A percentile compares a stretch with the other conserved stretches of the same genome.
These are phyloP conservation scores for Colletotrichum salicis DNA, from an alignment of 2,329 filamentous ascomycete species.

Conservation along the genomic window DNA sequence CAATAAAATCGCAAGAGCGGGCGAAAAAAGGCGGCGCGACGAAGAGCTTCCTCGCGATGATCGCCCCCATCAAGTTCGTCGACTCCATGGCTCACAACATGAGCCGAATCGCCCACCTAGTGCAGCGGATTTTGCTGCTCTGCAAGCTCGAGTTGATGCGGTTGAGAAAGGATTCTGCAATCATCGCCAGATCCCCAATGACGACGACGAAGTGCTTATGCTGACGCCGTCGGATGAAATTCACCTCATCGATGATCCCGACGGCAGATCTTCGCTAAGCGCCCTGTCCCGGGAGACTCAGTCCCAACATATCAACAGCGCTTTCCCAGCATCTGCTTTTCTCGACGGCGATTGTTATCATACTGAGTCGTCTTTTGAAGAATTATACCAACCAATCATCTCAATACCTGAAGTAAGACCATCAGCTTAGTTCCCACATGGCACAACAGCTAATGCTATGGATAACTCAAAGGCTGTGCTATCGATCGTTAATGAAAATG, in stretches of 20 bases:
- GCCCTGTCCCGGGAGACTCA: neutral
- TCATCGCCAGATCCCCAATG: neutral
- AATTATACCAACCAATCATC: neutral
- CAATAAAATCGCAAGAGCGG: neutral
- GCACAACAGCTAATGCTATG: neutral
- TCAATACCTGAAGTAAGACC: neutral
- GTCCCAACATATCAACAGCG: neutral
- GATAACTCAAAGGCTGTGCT: neutral
- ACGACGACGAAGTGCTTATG: neutral
- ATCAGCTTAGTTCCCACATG: neutral
- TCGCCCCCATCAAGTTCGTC: neutral
- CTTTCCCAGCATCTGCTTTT: neutral
- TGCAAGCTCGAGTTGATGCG: neutral
- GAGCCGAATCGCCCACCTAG: neutral
- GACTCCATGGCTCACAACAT: neutral
- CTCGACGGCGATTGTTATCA: neutral
- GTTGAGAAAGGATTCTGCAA: neutral
- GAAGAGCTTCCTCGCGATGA: neutral
- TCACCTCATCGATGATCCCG: neutral
- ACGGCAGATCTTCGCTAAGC: neutral
- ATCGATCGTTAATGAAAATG: neutral
- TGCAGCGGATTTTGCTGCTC: neutral
- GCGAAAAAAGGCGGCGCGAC: neutral
- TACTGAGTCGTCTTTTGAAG: neutral
- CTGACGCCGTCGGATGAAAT: neutral